Percentiles rank a stretch among this genome's conserved stretches.
Conservation (phyloP, 2,329 filamentous ascomycete species). For the Cladorrhinum sp. region DNA sequence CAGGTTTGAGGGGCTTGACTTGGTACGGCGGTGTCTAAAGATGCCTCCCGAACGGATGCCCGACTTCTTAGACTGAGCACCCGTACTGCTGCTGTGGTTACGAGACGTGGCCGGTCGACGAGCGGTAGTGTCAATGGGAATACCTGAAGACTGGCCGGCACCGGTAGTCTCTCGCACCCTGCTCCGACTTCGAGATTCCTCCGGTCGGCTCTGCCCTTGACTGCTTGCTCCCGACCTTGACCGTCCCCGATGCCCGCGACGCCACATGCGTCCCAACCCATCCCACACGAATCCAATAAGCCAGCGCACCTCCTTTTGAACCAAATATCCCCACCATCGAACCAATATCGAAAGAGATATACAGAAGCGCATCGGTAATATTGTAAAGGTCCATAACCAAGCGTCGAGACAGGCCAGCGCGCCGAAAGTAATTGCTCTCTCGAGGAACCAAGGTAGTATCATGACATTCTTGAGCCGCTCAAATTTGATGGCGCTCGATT, state of each 20-base stretch:
- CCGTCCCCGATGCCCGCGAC: conserved; percentile 50
- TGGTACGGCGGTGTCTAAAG: conserved; percentile 67
- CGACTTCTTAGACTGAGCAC: conserved; percentile 10
- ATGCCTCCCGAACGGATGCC: conserved; percentile 34
- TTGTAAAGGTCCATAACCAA: conserved; percentile 96
- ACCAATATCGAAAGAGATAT: conserved; percentile 74
- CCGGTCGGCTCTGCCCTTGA: conserved; percentile 28
- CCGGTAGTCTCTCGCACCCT: conserved; percentile 21
- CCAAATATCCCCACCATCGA: conserved; percentile 72
- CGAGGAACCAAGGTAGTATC: conserved; percentile 74
- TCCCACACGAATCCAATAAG: conserved; percentile 74
- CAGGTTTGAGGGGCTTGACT: conserved; percentile 80
- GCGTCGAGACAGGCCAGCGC: conserved; percentile 88
- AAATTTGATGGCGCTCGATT: conserved; percentile 88
- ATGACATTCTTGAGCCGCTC: conserved; percentile 89
- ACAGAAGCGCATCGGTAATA: conserved; percentile 82
- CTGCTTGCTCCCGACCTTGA: conserved; percentile 29
- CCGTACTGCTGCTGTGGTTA: background rate
- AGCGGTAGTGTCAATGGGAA: background rate
- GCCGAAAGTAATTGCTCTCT: conserved; percentile 83
- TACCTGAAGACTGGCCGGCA: background rate
- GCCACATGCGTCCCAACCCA: conserved; percentile 77
- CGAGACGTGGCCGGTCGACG: conserved; percentile 16
- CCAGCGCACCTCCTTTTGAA: conserved; percentile 69
- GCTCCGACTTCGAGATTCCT: conserved; percentile 41